Conservation (phyloP, 2,329 filamentous ascomycete genomes). For the Didymella sp. region DNA sequence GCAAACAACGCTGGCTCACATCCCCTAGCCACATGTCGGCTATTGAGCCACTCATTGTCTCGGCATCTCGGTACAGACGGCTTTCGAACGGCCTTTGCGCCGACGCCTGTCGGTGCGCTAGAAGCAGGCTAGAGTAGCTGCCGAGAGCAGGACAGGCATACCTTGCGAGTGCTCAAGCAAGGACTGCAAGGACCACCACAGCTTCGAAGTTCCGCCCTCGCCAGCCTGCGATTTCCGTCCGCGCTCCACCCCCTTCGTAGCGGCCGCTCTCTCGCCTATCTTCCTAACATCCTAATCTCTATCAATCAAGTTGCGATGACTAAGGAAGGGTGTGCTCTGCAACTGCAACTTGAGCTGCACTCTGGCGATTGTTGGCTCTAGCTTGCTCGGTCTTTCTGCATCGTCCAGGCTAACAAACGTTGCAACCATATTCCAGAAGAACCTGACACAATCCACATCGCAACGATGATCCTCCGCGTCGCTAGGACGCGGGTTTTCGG, state of each 20-base stretch:
- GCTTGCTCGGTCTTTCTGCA: background rate
- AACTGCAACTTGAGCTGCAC: background rate
- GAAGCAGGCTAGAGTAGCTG: conserved; percentile 7
- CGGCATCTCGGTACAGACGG: conserved; percentile 4
- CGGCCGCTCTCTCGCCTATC: conserved; percentile 14
- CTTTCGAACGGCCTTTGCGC: background rate
- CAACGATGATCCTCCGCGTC: background rate
- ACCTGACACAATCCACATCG: background rate
- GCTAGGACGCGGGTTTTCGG: background rate
- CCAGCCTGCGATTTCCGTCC: conserved; percentile 3
- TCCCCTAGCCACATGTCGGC: conserved; percentile 2
- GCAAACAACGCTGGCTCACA: background rate
- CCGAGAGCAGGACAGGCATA: background rate
- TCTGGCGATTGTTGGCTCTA: background rate
- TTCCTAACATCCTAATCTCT: conserved; percentile 5
- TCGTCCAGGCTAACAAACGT: background rate
- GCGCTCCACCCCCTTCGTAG: conserved; percentile 19
- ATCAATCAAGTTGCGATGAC: background rate
- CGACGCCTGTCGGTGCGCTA: conserved; percentile 1
- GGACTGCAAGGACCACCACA: background rate
- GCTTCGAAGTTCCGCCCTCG: conserved; percentile 4
- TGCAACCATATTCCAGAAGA: background rate
- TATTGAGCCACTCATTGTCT: background rate
- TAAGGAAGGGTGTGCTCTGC: background rate
- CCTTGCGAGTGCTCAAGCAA: background rate